Evolutionary conservation across 2,329 filamentous ascomycete species (phyloP).

Genomic region (Exophiala phaeomuriformis): DNA sequence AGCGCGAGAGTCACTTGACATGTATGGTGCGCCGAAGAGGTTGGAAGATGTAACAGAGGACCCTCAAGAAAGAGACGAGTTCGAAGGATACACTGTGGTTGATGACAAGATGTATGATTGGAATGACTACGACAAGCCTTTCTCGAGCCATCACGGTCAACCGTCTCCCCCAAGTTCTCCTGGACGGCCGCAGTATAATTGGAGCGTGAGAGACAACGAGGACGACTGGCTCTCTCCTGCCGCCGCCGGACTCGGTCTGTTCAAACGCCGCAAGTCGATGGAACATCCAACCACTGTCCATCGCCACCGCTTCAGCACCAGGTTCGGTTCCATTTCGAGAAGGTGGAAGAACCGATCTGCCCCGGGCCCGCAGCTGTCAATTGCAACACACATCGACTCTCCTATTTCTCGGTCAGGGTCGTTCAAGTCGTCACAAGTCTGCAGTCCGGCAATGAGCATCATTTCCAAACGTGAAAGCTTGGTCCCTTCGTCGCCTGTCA

Average conservation of each 20-base stretch:
- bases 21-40: conserved; percentile 50
- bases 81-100: conserved; percentile 21
- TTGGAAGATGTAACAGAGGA: conserved; percentile 83
- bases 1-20: conserved; percentile 44
- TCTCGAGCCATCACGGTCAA: conserved; percentile 10
- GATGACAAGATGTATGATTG: conserved; percentile 25
- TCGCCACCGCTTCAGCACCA: conserved; percentile 58
- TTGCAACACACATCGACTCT: conserved; percentile 57
- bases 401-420: conserved; percentile 38
- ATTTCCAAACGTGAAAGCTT: conserved; percentile 44
- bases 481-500: conserved; percentile 55
- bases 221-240: conserved; percentile 15
- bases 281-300: conserved; percentile 58
- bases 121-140: conserved; percentile 32
- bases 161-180: conserved; percentile 14
- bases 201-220: conserved; percentile 15
- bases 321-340: conserved; percentile 49
- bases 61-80: conserved; percentile 28
- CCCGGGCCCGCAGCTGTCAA: conserved; percentile 44
- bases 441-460: conserved; percentile 33
- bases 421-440: conserved; percentile 33
- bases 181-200: conserved; percentile 12
- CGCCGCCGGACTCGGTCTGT: conserved; percentile 28
- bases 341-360: conserved; percentile 48
- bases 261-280: conserved; percentile 52